Percentiles rank a stretch among this genome's conserved stretches.
These are phyloP conservation scores for Exophiala spinifera DNA, from an alignment of 2,329 filamentous ascomycete genomes.

Conservation along the genomic window DNA sequence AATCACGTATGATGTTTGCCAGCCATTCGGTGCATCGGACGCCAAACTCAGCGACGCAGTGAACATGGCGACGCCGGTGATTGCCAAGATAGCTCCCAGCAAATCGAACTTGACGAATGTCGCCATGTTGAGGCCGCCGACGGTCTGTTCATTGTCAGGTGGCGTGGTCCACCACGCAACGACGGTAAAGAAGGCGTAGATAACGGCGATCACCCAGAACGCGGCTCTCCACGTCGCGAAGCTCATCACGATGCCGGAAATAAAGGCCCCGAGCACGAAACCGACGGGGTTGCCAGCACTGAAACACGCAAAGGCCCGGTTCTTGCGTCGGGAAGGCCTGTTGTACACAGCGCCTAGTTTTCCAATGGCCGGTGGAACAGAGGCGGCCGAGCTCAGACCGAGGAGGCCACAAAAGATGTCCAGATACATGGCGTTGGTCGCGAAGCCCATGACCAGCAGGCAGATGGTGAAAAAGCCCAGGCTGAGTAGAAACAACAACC, in stretches of 20 bases:
- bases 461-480: slow-evolving; percentile 59
- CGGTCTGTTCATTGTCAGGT: slow-evolving; percentile 48
- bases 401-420: slow-evolving; percentile 63
- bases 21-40: slow-evolving; percentile 58
- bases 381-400: slow-evolving; percentile 62
- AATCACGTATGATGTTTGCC: slow-evolving; percentile 61
- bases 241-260: slow-evolving; percentile 60
- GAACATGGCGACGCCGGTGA: slow-evolving; percentile 64
- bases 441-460: slow-evolving; percentile 58
- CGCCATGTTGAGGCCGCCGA: slow-evolving; percentile 41
- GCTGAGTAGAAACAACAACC: slow-evolving; percentile 57
- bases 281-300: slow-evolving; percentile 57
- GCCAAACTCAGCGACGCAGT: slow-evolving; percentile 58
- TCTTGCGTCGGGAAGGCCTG: slow-evolving; percentile 61
- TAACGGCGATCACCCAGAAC: slow-evolving; percentile 61
- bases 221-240: slow-evolving; percentile 62
- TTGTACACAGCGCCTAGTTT: slow-evolving; percentile 63
- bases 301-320: slow-evolving; percentile 63
- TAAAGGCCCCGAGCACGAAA: slow-evolving; percentile 57
- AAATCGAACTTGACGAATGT: slow-evolving; percentile 59
- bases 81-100: slow-evolving; percentile 58
- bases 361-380: slow-evolving; percentile 63
- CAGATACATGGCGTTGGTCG: slow-evolving; percentile 56
- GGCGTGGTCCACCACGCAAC: slow-evolving; percentile 62
- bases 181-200: slow-evolving; percentile 59